Conservation (phyloP, 2,329 filamentous ascomycete genomes). For the Emmonsia crescens region DNA sequence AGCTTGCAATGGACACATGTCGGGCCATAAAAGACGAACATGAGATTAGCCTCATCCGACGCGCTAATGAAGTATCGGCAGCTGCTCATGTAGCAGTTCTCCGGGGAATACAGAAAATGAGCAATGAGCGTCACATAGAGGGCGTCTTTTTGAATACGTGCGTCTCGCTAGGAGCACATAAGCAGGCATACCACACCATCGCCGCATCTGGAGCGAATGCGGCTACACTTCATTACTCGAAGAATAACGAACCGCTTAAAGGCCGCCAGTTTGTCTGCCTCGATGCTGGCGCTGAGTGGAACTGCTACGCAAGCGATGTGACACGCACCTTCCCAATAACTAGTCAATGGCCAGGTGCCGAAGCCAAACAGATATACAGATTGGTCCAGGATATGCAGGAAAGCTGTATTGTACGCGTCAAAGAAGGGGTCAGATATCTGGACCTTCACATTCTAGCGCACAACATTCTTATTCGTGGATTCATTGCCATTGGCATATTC, state of each 20-base stretch:
- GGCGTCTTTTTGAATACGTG: slow-evolving; percentile 68
- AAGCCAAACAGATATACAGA: slow-evolving; percentile 65
- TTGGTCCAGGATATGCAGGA: slow-evolving; percentile 82
- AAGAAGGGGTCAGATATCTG: slow-evolving; percentile 67
- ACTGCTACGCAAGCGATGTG: slow-evolving; percentile 62
- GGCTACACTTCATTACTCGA: slow-evolving; percentile 78
- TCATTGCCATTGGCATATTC: slow-evolving; percentile 66
- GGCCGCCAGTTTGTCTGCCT: slow-evolving; percentile 71
- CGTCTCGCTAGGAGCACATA: slow-evolving; percentile 61
- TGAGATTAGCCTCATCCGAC: slow-evolving; percentile 61
- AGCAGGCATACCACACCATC: slow-evolving; percentile 83
- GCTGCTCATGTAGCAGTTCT: slow-evolving; percentile 55
- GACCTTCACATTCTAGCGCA: slow-evolving; percentile 72
- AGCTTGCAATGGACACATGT: slow-evolving; percentile 52
- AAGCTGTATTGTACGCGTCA: slow-evolving; percentile 61
- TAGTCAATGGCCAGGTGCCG: slow-evolving; percentile 49
- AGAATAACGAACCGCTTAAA: slow-evolving; percentile 59
- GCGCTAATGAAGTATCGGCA: slow-evolving; percentile 61
- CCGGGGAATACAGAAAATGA: slow-evolving; percentile 49
- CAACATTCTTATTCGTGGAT: slow-evolving; percentile 67
- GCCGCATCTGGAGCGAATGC: slow-evolving; percentile 70
- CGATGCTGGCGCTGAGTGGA: slow-evolving; percentile 71
- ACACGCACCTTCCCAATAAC: slow-evolving; percentile 79
- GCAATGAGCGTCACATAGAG: slow-evolving; percentile 74
- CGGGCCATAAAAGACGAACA: slow-evolving; percentile 64